phyloP scores from a whole-genome alignment of 2,329 filamentous ascomycete genomes.

The Fonsecaea nubica region DNA sequence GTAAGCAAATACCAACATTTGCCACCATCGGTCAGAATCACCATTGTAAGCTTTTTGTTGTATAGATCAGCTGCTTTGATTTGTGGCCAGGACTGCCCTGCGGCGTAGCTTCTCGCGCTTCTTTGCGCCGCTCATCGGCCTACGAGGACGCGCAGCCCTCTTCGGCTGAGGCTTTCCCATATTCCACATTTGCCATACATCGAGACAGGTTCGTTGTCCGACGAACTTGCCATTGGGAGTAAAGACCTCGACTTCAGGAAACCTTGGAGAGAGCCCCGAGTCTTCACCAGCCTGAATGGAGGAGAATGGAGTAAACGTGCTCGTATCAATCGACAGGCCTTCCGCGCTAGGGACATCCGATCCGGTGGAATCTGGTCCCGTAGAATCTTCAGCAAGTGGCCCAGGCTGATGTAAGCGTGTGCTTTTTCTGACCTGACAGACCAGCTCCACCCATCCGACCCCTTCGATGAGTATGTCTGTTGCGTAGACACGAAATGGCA shows the following conservation, averaged over 20 bases:
- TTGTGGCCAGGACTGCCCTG: not conserved
- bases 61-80: not conserved
- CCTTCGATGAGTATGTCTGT: constrained; percentile 90
- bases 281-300: constrained; percentile 32
- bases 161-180: constrained; percentile 22
- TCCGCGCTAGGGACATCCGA: constrained; percentile 23
- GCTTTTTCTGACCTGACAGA: constrained; percentile 73
- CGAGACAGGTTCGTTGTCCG: constrained; percentile 46
- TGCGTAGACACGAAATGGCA: constrained; percentile 81
- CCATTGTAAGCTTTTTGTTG: not conserved
- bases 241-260: constrained; percentile 82
- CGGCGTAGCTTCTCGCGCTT: constrained; percentile 25
- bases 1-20: not conserved
- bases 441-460: constrained; percentile 90
- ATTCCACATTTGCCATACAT: constrained; percentile 34
- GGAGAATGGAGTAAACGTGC: constrained; percentile 32
- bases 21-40: not conserved
- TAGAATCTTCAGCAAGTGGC: constrained; percentile 4
- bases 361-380: constrained; percentile 4
- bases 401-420: constrained; percentile 18
- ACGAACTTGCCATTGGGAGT: constrained; percentile 84
- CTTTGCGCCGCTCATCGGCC: constrained; percentile 34
- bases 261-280: constrained; percentile 44
- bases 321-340: constrained; percentile 25
- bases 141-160: constrained; percentile 31